Evolutionary conservation across 75 land plant species (phyloP), one percentile per base, ranked within the genome.

Genomic region (Pinus albicaulis): DNA sequence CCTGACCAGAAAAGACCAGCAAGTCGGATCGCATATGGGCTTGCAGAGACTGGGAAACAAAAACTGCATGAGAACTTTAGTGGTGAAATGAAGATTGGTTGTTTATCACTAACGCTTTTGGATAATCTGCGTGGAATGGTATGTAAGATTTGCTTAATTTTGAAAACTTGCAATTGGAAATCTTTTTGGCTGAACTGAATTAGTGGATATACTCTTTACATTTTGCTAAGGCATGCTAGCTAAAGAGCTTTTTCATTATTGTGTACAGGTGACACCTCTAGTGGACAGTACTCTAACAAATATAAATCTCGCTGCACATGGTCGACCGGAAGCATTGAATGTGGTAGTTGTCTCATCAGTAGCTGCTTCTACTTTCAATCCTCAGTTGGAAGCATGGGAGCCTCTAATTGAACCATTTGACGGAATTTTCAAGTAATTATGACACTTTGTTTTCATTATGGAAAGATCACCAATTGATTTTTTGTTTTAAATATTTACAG

Each of bases 351-450:
- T 95, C 34, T 93, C 91, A 59, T 92, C 92, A 34, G 89, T 95
- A 79, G 98, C 99, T 70, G 93, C 98, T 22, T 98, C 99, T 41
- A 91, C 95, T 55, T 98, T 98, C 81, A 98, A 98, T 74, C 63
- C 90, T n/a, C 89, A 91, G 55, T 78, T 98, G 44, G 96, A 92
- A 84, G 85, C 96, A 58, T 98, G 99, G 99, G 99, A 98, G 76
- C 99, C 99, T 59, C 85, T 98, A 71, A 78, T 98, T 48, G 99
- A 98, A 68, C 94, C 99, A 55, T 98, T 98, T 86, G 96, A 98
- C 76, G 99, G 99, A 34, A 95, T 98, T 64, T 89, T 98, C 74
- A 98, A 98, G 99, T 98, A 91, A 59, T 53, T 68, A 8, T 68
- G 71, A 41, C 41, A 0, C 48, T 73, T 3, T 73, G 24, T 73